These are phyloP conservation scores for Butyriboletus loyo DNA, from an alignment of 768 basidiomycete species.

Conservation along the genomic window DNA sequence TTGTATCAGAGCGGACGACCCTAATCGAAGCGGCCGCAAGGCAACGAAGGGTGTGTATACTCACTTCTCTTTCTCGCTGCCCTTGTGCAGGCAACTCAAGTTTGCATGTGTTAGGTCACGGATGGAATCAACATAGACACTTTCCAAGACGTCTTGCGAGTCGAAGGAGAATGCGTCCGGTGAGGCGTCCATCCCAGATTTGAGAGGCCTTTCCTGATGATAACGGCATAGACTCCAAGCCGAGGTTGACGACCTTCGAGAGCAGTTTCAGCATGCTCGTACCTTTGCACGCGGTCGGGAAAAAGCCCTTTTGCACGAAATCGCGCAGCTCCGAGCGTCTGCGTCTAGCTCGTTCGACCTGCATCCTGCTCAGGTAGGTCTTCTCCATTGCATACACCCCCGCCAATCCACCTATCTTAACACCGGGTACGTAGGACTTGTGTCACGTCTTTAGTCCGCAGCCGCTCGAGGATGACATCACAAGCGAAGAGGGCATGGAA, in stretches of 20 bases:
- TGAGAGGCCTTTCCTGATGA: not conserved
- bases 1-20: slow-evolving; percentile 36
- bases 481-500: slow-evolving; percentile 48
- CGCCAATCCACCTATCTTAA: not conserved
- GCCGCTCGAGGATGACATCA: slow-evolving; percentile 32
- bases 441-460: slow-evolving; percentile 8
- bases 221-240: slow-evolving; percentile 29
- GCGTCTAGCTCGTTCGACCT: not conserved
- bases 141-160: slow-evolving; percentile 25
- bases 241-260: slow-evolving; percentile 26
- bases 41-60: slow-evolving; percentile 22
- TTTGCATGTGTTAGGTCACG: slow-evolving; percentile 6
- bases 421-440: slow-evolving; percentile 2
- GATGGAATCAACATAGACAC: slow-evolving; percentile 13
- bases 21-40: slow-evolving; percentile 24
- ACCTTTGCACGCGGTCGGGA: slow-evolving; percentile 31
- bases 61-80: not conserved
- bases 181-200: slow-evolving; percentile 13
- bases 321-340: slow-evolving; percentile 16
- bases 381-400: not conserved
- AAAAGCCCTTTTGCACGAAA: slow-evolving; percentile 32
- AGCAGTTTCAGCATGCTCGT: slow-evolving; percentile 28
- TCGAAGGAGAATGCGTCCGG: slow-evolving; percentile 38
- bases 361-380: slow-evolving; percentile 4
- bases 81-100: not conserved